Conservation (phyloP, 768 basidiomycete genomes). For the Dacryopinax spathularia region DNA sequence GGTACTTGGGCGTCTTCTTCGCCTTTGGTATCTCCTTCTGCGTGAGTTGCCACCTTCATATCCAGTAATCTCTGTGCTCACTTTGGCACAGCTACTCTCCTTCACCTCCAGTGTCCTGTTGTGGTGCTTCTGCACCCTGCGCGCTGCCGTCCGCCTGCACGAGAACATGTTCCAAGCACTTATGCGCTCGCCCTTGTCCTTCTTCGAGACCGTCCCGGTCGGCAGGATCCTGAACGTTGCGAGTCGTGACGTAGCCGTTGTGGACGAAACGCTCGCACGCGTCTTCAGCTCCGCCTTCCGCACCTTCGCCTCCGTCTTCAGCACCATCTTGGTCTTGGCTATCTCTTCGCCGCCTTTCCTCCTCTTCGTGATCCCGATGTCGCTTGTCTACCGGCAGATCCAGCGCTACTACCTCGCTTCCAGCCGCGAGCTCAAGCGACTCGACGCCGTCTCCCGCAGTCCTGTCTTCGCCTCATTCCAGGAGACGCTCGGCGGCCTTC, state of each 20-base stretch:
- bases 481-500: conserved; percentile 39
- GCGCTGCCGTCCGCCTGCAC: neutral
- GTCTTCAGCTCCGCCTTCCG: conserved; percentile 60
- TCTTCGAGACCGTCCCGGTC: conserved; percentile 80
- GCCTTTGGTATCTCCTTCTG: neutral
- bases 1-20: neutral
- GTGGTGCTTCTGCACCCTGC: conserved; percentile 5
- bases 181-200: conserved; percentile 68
- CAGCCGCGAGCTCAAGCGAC: conserved; percentile 72
- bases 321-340: conserved; percentile 48
- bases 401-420: conserved; percentile 87
- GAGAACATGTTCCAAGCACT: conserved; percentile 62
- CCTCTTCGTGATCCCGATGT: conserved; percentile 56
- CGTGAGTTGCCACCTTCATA: neutral
- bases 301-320: conserved; percentile 34
- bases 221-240: conserved; percentile 87
- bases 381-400: conserved; percentile 64
- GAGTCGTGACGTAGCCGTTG: conserved; percentile 55
- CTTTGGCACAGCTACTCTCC: neutral
- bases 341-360: conserved; percentile 72
- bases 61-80: neutral
- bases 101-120: conserved; percentile 12
- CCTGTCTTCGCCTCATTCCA: conserved; percentile 58
- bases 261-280: conserved; percentile 69
- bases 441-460: conserved; percentile 77